Evolutionary conservation across 345 rosid species (phyloP).

Genomic region (Arabidopsis arenosa): DNA sequence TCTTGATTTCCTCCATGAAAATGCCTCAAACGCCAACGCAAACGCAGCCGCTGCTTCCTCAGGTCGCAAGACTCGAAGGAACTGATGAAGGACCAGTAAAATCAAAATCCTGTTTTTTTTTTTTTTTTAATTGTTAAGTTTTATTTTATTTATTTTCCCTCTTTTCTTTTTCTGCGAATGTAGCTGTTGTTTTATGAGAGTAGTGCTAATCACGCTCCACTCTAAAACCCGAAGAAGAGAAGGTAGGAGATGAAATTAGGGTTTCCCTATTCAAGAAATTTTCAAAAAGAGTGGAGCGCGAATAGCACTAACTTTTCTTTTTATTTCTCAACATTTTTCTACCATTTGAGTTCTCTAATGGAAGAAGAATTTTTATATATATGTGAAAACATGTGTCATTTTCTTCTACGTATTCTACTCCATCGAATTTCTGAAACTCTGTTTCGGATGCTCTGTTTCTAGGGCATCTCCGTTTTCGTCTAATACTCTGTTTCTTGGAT

Average conservation of each 20-base stretch:
- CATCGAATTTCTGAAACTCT: conserved; percentile 1
- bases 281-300: conserved; percentile 53
- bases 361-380: conserved; percentile 46
- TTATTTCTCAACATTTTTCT: conserved; percentile 36
- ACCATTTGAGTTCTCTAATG: conserved; percentile 43
- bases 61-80: conserved; percentile 42
- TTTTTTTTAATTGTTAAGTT: background rate
- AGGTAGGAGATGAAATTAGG: conserved; percentile 41
- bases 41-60: conserved; percentile 36
- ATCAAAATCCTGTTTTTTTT: conserved; percentile 13
- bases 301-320: conserved; percentile 57
- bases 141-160: background rate
- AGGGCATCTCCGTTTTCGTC: background rate
- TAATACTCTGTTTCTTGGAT: conserved; percentile 14
- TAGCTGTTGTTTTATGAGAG: conserved; percentile 39
- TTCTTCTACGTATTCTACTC: conserved; percentile 28
- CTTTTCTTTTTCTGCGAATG: background rate
- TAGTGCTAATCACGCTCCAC: conserved; percentile 78
- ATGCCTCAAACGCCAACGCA: conserved; percentile 40
- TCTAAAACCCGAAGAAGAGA: conserved; percentile 31
- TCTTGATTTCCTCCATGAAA: conserved; percentile 74
- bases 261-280: conserved; percentile 13
- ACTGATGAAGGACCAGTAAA: conserved; percentile 49
- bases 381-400: conserved; percentile 39
- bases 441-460: background rate